Evolutionary conservation across 164 flowering plant species (phyloP), one percentile per base, ranked within the genome.

Genomic region (Sextonia rubra): DNA sequence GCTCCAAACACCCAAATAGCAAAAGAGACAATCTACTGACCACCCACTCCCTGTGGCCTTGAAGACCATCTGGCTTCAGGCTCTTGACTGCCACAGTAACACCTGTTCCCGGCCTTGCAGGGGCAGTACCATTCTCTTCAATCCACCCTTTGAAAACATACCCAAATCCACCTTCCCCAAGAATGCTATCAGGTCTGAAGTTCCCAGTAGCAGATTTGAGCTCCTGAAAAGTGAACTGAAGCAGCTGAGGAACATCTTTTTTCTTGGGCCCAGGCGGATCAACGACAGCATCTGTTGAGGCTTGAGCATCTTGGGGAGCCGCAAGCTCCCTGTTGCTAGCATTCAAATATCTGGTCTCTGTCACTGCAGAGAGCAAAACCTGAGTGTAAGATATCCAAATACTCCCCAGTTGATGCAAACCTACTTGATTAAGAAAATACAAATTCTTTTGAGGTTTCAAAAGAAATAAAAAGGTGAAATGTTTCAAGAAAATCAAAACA

Each of bases 1-100:
- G 66, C 64, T 66, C n/a, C 18, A 66, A 61, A 27, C 12, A 64
- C 66, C 63, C 73, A 66, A 47, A 69, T 75, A 79, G 74, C 47
- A 77, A 76, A 73, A 77, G 68, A 73, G 78, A 74, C 73, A 32
- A 3, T 63, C 72, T 74, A 87, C 94, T 90, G 77, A 92, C 98
- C 97, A 91, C 87, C 98, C 98, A 94, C 86, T 94, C 98, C 85
- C 95, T 88, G 71, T 94, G 98, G 73, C 97, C 98, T 73, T 94
- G 98, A 71, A 94, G 92, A 69, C 90, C 98, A 81, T 92, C 96
- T 17, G 92, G 98, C 84, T 94, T 94, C 83, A 94, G 81, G 81
- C 93, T 92, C 81, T 94, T 94, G 69, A 94, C 98, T 0, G 97
- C 98, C 62, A 94, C 98, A 0, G 98, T 90, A 70, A 92, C 71